phyloP scores from a whole-genome alignment of 1,284 basidiomycete genomes.

The Schizophyllum amplum region DNA sequence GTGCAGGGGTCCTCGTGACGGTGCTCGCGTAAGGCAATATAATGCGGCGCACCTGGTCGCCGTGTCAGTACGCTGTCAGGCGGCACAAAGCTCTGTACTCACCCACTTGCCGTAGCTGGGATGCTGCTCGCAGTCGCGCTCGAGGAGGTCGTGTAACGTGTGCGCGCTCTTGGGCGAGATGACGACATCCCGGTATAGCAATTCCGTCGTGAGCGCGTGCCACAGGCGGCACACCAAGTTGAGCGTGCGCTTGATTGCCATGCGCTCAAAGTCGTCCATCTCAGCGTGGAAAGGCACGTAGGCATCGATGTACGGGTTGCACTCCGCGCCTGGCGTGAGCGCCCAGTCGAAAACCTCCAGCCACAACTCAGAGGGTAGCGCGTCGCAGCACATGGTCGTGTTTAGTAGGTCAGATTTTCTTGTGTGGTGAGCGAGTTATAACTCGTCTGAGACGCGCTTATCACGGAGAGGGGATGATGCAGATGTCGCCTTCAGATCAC shows the following conservation, averaged over 20 bases:
- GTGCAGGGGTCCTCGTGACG: slow-evolving; percentile 26
- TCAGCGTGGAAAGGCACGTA: slow-evolving; percentile 36
- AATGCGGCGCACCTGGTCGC: slow-evolving; percentile 41
- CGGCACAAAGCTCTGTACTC: slow-evolving; percentile 12
- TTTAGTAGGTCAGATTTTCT: too few species aligned
- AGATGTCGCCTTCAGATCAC: neutral
- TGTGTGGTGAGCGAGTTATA: too few species aligned
- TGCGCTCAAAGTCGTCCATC: slow-evolving; percentile 16
- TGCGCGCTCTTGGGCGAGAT: slow-evolving; percentile 25
- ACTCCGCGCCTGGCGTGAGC: slow-evolving; percentile 19
- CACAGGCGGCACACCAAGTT: slow-evolving; percentile 50
- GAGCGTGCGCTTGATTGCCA: slow-evolving; percentile 29
- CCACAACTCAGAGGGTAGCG: slow-evolving; percentile 45
- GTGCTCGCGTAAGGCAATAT: slow-evolving; percentile 51
- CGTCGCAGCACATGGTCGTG: neutral
- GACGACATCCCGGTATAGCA: slow-evolving; percentile 47
- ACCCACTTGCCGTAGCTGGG: slow-evolving; percentile 27
- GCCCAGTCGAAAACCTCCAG: slow-evolving; percentile 40
- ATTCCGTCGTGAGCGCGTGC: slow-evolving; percentile 32
- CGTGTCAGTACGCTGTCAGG: slow-evolving; percentile 4
- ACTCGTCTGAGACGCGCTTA: neutral
- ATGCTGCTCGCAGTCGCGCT: slow-evolving; percentile 18
- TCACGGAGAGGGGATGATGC: neutral
- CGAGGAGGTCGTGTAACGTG: slow-evolving; percentile 22
- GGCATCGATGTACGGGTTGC: slow-evolving; percentile 18